phyloP scores from a whole-genome alignment of 2,329 filamentous ascomycete genomes.

The Diplocarpon rosae region DNA sequence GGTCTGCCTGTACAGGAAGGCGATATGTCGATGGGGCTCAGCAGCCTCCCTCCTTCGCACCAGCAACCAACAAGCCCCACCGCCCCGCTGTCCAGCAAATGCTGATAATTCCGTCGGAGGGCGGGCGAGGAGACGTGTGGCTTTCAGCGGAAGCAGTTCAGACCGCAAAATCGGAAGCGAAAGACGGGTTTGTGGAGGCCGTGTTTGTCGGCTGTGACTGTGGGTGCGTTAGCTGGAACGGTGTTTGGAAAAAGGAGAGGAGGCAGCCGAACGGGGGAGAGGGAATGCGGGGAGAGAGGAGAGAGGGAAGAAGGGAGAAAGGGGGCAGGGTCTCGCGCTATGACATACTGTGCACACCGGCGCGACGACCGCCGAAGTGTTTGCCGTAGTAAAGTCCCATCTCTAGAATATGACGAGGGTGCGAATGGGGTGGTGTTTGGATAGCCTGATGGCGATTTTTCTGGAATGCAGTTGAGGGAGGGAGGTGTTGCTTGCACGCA shows the following conservation, averaged over 20 bases:
- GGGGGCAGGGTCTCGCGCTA: not conserved
- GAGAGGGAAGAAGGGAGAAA: no score
- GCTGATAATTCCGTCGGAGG: not conserved
- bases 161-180: constrained; percentile 36
- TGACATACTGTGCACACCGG: not conserved
- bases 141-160: constrained; percentile 32
- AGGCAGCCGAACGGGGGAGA: no score
- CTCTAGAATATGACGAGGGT: constrained; percentile 26
- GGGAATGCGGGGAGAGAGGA: no score
- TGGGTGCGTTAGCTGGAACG: constrained; percentile 19
- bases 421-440: no score
- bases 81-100: not conserved
- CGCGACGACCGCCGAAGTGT: not conserved
- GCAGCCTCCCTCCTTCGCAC: no score
- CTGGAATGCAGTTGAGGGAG: no score
- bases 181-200: constrained; percentile 40
- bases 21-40: no score
- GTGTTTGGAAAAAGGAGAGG: no score
- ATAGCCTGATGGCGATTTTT: no score
- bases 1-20: no score
- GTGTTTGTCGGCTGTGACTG: constrained; percentile 39
- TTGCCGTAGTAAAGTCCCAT: constrained; percentile 4
- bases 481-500: no score
- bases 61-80: not conserved
- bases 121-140: not conserved